Percentiles rank a stretch among this genome's conserved stretches.
phyloP scores from a whole-genome alignment of 768 basidiomycete genomes.

The Chlorophyllum brunneum region DNA sequence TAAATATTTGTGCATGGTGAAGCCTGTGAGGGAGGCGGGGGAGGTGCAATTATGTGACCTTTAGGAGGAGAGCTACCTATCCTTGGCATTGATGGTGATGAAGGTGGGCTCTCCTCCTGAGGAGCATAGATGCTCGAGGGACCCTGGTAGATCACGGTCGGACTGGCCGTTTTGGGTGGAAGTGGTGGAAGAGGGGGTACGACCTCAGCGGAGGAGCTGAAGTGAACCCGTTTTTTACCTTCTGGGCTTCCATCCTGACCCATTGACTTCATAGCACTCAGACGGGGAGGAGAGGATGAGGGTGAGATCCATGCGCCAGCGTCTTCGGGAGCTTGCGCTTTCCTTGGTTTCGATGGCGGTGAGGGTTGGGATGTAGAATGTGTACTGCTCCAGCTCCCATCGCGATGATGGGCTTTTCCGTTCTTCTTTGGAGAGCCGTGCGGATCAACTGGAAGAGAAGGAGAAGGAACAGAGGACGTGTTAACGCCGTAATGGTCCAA shows the following conservation, averaged over 20 bases:
- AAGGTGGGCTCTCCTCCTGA: slow-evolving; percentile 14
- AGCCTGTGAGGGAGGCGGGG: slow-evolving; percentile 14
- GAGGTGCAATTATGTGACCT: slow-evolving; percentile 13
- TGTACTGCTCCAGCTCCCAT: slow-evolving; percentile 26
- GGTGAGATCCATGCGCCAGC: slow-evolving; percentile 27
- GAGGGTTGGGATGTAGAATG: slow-evolving; percentile 19
- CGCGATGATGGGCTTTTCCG: slow-evolving; percentile 14
- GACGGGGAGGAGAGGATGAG: slow-evolving; percentile 16
- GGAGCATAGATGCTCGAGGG: slow-evolving; percentile 15
- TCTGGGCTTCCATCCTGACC: slow-evolving; percentile 27
- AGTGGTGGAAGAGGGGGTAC: slow-evolving; percentile 20
- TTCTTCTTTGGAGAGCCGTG: slow-evolving; percentile 16
- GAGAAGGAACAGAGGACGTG: neutral
- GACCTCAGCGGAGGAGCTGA: slow-evolving; percentile 42
- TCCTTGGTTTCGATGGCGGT: slow-evolving; percentile 18
- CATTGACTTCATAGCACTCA: slow-evolving; percentile 8
- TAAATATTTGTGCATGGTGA: slow-evolving; percentile 5
- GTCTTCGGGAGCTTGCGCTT: slow-evolving; percentile 40
- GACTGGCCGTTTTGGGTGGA: slow-evolving; percentile 18
- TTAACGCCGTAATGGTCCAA: neutral
- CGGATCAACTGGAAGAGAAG: neutral
- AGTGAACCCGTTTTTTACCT: slow-evolving; percentile 43
- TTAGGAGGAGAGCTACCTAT: slow-evolving; percentile 2
- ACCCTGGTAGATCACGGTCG: slow-evolving; percentile 17
- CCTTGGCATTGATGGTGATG: slow-evolving; percentile 1